Evolutionary conservation across 768 basidiomycete genomes (phyloP), one percentile per base, ranked within the genome.

Genomic region (Boletus patriciae): DNA sequence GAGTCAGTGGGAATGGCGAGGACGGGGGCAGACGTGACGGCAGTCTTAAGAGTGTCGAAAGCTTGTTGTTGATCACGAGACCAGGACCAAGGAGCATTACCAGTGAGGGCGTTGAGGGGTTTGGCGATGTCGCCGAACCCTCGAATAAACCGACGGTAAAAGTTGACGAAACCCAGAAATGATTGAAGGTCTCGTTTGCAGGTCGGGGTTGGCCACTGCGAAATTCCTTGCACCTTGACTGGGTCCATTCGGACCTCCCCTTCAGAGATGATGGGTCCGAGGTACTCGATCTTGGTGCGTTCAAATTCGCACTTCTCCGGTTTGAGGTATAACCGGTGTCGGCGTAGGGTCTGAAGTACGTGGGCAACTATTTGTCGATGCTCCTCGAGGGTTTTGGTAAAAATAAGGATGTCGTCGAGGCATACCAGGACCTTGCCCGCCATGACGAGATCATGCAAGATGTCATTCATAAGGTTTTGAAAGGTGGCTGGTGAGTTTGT

Each of bases 81-180:
- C 46, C 46, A 46, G 3, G 11, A 21, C 31, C 46, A 46, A 3
- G 31, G 4, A 0, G 7, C 10, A 13, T 33, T n/a, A 3, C 46
- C 46, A 2, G 13, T 46, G 0, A 78, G 55, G 0, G 56, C 23
- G 9, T 64, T 71, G 0, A 80, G 41, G 0, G 73, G 73, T 62
- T 60, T 46, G 3, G 71, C 52, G 3, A 75, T 64, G 0, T 62
- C 11, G 0, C 74, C 64, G 53, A 72, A 81, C 0, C 66, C 48
- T 1, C 41, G 1, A 10, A 78, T 72, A 52, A 77, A 25, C 3
- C 4, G 25, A 4, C 25, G 4, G 25, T 25, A 25, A 25, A 25
- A 25, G 25, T 25, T 25, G 77, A 0, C 59, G 41, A 81, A 80
- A 0, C 79, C 75, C 0, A 80, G 56, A 55, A 82, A 83, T 12